phyloP scores from a whole-genome alignment of 495 filamentous ascomycete genomes.

The Cenococcum geophilum region DNA sequence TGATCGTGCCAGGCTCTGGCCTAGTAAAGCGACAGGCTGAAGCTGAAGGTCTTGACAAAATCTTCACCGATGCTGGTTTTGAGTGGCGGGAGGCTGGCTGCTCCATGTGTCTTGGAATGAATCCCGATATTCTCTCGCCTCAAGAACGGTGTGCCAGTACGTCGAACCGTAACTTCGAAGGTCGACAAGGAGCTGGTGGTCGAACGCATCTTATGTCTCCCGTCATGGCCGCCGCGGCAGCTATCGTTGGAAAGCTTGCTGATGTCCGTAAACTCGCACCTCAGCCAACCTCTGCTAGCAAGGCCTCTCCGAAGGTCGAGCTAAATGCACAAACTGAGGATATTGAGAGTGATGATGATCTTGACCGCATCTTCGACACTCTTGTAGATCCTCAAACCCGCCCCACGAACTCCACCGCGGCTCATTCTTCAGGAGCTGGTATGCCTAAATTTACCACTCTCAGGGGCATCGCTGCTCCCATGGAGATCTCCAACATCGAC shows the following conservation, averaged over 20 bases:
- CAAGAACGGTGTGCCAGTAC: conserved; percentile 91
- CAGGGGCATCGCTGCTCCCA: conserved; percentile 80
- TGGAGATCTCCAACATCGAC: conserved; percentile 86
- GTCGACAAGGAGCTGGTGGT: conserved; percentile 87
- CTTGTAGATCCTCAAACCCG: conserved; percentile 61
- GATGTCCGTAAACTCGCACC: conserved; percentile 78
- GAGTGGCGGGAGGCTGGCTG: conserved; percentile 98
- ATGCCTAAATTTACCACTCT: conserved; percentile 76
- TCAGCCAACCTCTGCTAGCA: conserved; percentile 37
- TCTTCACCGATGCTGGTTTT: conserved; percentile 87
- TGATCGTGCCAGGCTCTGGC: conserved; percentile 94
- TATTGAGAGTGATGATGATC: conserved; percentile 63
- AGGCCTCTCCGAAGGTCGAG: conserved; percentile 49
- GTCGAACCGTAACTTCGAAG: conserved; percentile 96
- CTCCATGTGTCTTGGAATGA: conserved; percentile 99
- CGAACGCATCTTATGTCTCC: conserved; percentile 96
- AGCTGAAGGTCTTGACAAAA: conserved; percentile 82
- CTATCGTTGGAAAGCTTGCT: conserved; percentile 80
- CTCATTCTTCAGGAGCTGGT: conserved; percentile 49
- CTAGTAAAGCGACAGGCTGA: conserved; percentile 92
- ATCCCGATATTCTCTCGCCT: conserved; percentile 94
- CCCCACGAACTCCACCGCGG: conserved; percentile 49
- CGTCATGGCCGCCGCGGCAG: conserved; percentile 89
- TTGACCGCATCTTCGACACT: conserved; percentile 70
- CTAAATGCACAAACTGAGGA: conserved; percentile 66